These are phyloP conservation scores for Fusarium sp. DNA, from an alignment of 2,329 filamentous ascomycete genomes.

Conservation along the genomic window DNA sequence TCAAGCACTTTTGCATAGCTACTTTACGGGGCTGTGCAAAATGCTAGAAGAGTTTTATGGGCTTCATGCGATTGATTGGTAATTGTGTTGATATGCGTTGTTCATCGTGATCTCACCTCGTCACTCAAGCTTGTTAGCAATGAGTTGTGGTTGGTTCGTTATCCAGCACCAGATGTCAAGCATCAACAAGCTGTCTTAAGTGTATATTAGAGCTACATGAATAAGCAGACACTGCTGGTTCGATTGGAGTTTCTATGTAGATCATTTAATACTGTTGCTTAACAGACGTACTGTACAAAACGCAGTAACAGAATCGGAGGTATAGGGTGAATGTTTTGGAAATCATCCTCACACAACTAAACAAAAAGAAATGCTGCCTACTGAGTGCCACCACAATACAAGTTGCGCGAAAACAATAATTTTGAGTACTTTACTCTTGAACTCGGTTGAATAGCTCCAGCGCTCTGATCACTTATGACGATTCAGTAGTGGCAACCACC, in stretches of 20 bases:
- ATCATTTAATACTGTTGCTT: no score
- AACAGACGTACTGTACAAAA: accelerated
- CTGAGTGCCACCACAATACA: not conserved
- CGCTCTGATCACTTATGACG: not conserved
- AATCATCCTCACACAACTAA: no score
- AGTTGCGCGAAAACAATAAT: not conserved
- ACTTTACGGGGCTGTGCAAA: not conserved
- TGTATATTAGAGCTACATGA: accelerated
- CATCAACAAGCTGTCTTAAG: not conserved
- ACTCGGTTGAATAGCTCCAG: not conserved
- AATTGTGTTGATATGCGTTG: not conserved
- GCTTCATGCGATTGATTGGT: not conserved
- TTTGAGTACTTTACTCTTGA: no score
- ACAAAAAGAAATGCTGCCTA: no score
- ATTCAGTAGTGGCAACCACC: not conserved
- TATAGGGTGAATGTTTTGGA: not conserved
- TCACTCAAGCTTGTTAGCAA: not conserved
- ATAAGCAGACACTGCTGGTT: accelerated
- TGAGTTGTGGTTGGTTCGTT: no score
- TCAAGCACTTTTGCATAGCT: not conserved
- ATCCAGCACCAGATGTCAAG: no score
- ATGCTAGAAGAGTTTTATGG: not conserved
- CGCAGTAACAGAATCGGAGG: no score
- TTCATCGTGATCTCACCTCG: not conserved
- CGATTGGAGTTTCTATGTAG: accelerated